A percentile compares a stretch with the other conserved stretches of the same genome.
These are phyloP conservation scores for Cladophialophora bantiana DNA, from an alignment of 2,329 filamentous ascomycete genomes.

Conservation along the genomic window DNA sequence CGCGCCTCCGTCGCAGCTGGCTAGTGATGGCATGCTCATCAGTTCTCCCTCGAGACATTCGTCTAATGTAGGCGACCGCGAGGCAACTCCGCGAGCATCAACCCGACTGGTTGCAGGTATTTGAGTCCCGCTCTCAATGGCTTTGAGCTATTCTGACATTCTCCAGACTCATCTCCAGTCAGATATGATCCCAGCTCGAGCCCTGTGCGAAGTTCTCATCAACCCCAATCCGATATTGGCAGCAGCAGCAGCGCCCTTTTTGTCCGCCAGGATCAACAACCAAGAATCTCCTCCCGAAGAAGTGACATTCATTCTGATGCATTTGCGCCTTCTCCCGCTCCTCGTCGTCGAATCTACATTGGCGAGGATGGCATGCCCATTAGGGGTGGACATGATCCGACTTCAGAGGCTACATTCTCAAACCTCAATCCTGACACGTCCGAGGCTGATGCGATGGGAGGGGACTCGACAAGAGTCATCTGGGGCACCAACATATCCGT, in stretches of 20 bases:
- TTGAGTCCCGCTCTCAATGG: slow-evolving; percentile 20
- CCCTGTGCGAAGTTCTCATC: slow-evolving; percentile 67
- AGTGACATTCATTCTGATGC: slow-evolving; percentile 88
- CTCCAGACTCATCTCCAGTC: slow-evolving; percentile 86
- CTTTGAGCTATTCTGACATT: slow-evolving; percentile 34
- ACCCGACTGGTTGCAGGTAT: slow-evolving; percentile 50
- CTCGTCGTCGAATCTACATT: slow-evolving; percentile 67
- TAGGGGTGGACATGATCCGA: slow-evolving; percentile 52
- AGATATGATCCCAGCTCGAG: slow-evolving; percentile 90
- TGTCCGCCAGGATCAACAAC: slow-evolving; percentile 68
- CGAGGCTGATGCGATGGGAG: slow-evolving; percentile 86
- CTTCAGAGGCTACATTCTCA: slow-evolving; percentile 70
- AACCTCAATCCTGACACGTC: slow-evolving; percentile 83
- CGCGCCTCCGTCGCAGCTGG: slow-evolving; percentile 45
- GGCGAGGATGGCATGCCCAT: slow-evolving; percentile 69
- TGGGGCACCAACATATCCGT: slow-evolving; percentile 99
- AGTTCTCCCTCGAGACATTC: slow-evolving; percentile 57
- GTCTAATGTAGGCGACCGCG: slow-evolving; percentile 50
- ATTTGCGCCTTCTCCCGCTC: slow-evolving; percentile 59
- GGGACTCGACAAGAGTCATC: slow-evolving; percentile 80
- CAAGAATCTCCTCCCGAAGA: slow-evolving; percentile 68
- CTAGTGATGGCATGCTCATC: slow-evolving; percentile 49
- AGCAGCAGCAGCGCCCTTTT: slow-evolving; percentile 90
- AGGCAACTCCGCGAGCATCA: slow-evolving; percentile 53
- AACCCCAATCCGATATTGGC: slow-evolving; percentile 71